Base-by-base conservation (phyloP, 2,329 filamentous ascomycete genomes). In the Stagonosporopsis rhizophila region DNA sequence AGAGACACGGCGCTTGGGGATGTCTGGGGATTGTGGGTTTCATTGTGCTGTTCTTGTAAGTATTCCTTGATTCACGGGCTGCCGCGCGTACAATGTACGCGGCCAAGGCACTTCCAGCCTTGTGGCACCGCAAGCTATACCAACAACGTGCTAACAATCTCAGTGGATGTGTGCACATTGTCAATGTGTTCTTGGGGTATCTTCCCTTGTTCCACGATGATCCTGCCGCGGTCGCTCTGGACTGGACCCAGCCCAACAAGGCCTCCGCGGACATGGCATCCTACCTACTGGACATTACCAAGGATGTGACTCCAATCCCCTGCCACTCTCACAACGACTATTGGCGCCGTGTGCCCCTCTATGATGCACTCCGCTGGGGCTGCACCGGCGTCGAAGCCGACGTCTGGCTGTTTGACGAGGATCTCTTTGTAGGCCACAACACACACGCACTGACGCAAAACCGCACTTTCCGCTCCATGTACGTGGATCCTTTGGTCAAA, bases 241-340 rank as follows among this genome's bases (percentile, higher is more conserved):
- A 75, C 39, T 84, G 81, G 80, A 78, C 74, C 32, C 67, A 73
- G 23, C 65, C 72, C 9, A 73, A 75, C 30, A 65, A 77, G 20
- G 56, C 70, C 15, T 73, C 72, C 15, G 68, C 73, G 49, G 72
- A 74, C 15, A 56, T 68, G 28, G 59, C 66, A 39, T 57, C 68
- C 6, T 68, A 71, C 38, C 78, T 81, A 0, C 78, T 81, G 1
- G 81, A 83, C 64, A 75, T 81, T 59, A 83, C 82, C 4, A 78
- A 77, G 20, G 80, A 81, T 44, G 78, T 84, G 28, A 67, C 72
- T 1, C 82, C 83, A 0, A 78, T 82, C 12, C 76, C 74, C 28
- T 85, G 82, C 56, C 83, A 85, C 62, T 85, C 82, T 3, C 83
- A 86, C 64, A 86, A 86, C 63, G 83, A 86, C 67, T 85, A 86